Evolutionary conservation across 2,329 filamentous ascomycete species (phyloP).

Genomic region (Diplodia mutila): DNA sequence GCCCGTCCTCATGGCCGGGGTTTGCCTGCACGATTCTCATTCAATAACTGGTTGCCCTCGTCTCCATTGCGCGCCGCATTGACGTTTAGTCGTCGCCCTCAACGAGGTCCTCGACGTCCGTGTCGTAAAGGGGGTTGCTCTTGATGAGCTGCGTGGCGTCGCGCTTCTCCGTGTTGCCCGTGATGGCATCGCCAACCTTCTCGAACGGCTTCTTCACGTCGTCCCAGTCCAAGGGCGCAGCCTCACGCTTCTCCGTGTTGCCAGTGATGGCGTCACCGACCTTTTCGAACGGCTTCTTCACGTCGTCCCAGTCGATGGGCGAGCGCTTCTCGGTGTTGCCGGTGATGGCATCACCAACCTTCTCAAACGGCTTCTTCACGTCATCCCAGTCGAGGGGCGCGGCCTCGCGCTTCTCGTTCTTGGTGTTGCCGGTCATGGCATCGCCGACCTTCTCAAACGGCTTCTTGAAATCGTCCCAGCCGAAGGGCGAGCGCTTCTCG

Average conservation of each 20-base stretch:
- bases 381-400: not conserved
- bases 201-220: not conserved
- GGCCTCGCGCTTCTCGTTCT: slow-evolving; percentile 8
- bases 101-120: not conserved
- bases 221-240: not conserved
- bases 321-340: slow-evolving; percentile 6
- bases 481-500: not conserved
- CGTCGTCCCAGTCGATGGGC: not conserved
- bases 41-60: not conserved
- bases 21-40: not conserved
- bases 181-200: not conserved
- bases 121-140: not conserved
- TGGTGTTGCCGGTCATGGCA: not conserved
- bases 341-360: not conserved
- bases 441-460: not conserved
- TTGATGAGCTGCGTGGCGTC: not conserved
- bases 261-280: not conserved
- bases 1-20: not conserved
- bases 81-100: not conserved
- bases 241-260: not conserved
- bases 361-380: not conserved
- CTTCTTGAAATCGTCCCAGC: not conserved
- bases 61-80: not conserved
- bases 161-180: not conserved
- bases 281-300: not conserved